Percentiles rank a stretch among this genome's conserved stretches.
Conservation (phyloP, 1,139 yeast genomes). For the Yamadazyma friedrichii region DNA sequence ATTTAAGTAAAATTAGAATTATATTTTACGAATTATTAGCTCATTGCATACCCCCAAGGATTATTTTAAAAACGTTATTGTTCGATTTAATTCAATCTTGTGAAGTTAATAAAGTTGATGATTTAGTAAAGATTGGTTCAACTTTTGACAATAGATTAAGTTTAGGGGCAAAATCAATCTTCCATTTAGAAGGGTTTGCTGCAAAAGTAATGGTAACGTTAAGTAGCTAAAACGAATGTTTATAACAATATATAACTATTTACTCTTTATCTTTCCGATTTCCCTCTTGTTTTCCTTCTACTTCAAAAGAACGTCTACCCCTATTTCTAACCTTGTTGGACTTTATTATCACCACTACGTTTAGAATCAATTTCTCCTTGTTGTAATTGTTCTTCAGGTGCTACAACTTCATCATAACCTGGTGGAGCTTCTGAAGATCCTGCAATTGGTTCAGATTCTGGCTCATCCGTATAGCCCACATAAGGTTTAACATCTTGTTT, state of each 20-base stretch:
- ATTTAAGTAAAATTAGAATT: constrained; percentile 70
- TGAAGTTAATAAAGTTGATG: constrained; percentile 40
- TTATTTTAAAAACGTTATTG: constrained; percentile 67
- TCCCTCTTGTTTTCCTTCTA: no score
- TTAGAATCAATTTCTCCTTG: constrained; percentile 18
- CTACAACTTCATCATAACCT: constrained; percentile 14
- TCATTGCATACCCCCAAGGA: constrained; percentile 88
- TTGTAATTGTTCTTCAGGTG: constrained; percentile 6
- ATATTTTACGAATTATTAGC: constrained; percentile 80
- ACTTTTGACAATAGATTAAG: constrained; percentile 84
- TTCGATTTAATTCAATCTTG: constrained; percentile 51
- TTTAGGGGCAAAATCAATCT: constrained; percentile 84
- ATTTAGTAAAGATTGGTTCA: constrained; percentile 68
- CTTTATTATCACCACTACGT: constrained; percentile 28
- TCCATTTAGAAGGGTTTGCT: constrained; percentile 91
- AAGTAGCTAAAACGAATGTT: constrained; percentile 1
- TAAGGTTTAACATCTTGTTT: neutral
- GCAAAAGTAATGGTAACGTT: constrained; percentile 74
- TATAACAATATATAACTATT: neutral
- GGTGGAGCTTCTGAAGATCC: constrained; percentile 17
- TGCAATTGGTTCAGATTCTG: constrained; percentile 7
- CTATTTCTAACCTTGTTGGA: constrained; percentile 20
- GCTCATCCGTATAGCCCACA: constrained; percentile 5
- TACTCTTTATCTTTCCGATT: neutral
- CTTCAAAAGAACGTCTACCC: no score